These are phyloP conservation scores for Eimeria zaria DNA, from an alignment of 169 alveolate species.

Conservation along the genomic window DNA sequence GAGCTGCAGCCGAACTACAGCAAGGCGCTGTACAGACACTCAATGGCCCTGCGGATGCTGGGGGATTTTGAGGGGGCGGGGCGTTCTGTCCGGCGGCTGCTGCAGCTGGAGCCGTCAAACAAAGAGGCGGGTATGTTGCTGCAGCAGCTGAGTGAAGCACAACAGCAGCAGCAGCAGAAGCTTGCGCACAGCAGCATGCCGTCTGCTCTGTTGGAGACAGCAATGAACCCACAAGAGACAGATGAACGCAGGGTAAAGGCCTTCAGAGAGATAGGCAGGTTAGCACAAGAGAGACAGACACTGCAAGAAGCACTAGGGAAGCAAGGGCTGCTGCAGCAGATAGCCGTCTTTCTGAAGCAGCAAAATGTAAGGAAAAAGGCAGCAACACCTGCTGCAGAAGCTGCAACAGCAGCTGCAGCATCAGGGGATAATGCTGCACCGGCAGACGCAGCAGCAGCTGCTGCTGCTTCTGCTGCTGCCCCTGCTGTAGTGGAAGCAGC, in stretches of 20 bases:
- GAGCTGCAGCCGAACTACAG: constrained; percentile 5
- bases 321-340: constrained; percentile 31
- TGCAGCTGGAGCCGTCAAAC: background rate
- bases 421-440: background rate
- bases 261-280: background rate
- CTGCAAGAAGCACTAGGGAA: background rate
- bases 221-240: background rate
- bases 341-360: constrained; percentile 19
- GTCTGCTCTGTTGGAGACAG: background rate
- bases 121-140: background rate
- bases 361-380: background rate
- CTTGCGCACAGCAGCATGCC: constrained; percentile 25
- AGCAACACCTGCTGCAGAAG: background rate
- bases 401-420: background rate
- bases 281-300: background rate
- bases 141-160: background rate
- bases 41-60: constrained; percentile 4
- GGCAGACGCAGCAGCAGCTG: background rate
- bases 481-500: constrained; percentile 72
- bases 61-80: background rate
- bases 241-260: background rate
- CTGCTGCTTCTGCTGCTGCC: background rate
- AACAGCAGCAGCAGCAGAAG: constrained; percentile 21
- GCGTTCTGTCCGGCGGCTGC: background rate
- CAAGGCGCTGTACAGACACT: constrained; percentile 40